phyloP scores from a whole-genome alignment of 345 rosid species.

The Excoecaria agallocha region DNA sequence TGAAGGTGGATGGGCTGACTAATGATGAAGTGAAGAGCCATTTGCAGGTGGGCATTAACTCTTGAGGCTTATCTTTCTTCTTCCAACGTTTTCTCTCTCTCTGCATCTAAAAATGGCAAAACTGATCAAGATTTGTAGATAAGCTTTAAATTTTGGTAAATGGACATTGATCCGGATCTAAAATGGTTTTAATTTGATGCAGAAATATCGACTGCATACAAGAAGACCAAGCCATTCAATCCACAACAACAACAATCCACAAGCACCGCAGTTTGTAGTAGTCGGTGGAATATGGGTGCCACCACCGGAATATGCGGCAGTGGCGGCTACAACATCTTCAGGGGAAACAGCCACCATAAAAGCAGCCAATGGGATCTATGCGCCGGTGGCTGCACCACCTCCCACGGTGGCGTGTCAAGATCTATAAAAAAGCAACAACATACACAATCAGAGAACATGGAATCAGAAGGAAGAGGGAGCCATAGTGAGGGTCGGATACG shows the following conservation, averaged over 20 bases:
- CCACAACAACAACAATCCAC: slow-evolving; percentile 45
- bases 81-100: neutral
- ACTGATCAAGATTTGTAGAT: neutral
- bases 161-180: neutral
- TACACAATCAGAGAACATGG: slow-evolving; percentile 26
- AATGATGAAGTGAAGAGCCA: slow-evolving; percentile 99
- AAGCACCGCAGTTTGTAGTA: slow-evolving; percentile 77
- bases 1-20: slow-evolving; percentile 94
- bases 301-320: slow-evolving; percentile 53
- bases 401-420: neutral
- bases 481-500: slow-evolving; percentile 40
- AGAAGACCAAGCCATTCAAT: slow-evolving; percentile 60
- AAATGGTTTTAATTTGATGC: slow-evolving; percentile 12
- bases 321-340: slow-evolving; percentile 31
- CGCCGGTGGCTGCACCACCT: slow-evolving; percentile 46
- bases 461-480: slow-evolving; percentile 47
- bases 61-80: neutral
- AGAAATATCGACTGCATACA: slow-evolving; percentile 91
- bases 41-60: slow-evolving; percentile 64
- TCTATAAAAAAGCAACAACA: slow-evolving; percentile 9
- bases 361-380: slow-evolving; percentile 32
- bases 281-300: slow-evolving; percentile 93
- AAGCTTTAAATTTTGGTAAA: neutral
- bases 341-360: slow-evolving; percentile 23
- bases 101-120: neutral